These are phyloP conservation scores for Sordariomycetes sp. DNA, from an alignment of 2,329 filamentous ascomycete genomes.

Conservation along the genomic window DNA sequence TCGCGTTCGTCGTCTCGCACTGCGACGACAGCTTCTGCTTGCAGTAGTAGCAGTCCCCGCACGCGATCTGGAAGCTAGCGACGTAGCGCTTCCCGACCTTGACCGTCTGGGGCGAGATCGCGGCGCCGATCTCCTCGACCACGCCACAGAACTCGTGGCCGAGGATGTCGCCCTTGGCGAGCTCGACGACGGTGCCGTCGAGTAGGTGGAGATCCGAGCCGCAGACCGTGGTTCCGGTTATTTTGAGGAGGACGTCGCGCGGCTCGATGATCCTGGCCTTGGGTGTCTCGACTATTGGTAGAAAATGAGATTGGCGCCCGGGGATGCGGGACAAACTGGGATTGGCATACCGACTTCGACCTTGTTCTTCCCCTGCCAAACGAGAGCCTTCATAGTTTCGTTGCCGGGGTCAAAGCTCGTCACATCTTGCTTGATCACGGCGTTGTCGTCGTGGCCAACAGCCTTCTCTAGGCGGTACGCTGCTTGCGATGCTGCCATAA, in stretches of 20 bases:
- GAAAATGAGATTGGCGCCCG: neutral
- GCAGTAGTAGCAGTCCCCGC: conserved; percentile 65
- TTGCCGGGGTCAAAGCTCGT: conserved; percentile 45
- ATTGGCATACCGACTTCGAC: conserved; percentile 51
- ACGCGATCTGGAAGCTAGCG: conserved; percentile 77
- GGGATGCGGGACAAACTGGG: neutral
- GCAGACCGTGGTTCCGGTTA: conserved; percentile 54
- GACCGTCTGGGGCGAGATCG: conserved; percentile 32
- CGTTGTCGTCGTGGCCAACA: conserved; percentile 57
- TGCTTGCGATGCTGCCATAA: conserved; percentile 53
- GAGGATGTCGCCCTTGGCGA: conserved; percentile 55
- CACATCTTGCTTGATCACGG: conserved; percentile 58
- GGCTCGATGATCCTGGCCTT: conserved; percentile 65
- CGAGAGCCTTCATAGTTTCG: conserved; percentile 68
- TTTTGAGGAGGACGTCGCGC: conserved; percentile 67
- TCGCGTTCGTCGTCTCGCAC: conserved; percentile 71
- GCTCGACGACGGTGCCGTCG: conserved; percentile 44
- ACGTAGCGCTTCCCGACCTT: conserved; percentile 61
- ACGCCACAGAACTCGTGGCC: conserved; percentile 52
- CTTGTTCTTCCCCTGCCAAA: conserved; percentile 73
- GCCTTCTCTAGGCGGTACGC: conserved; percentile 56
- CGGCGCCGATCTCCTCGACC: conserved; percentile 43
- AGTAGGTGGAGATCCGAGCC: conserved; percentile 49
- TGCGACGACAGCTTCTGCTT: conserved; percentile 67
- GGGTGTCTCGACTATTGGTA: conserved; percentile 46